phyloP scores from a whole-genome alignment of 2,329 filamentous ascomycete genomes.

The Phoma sp. region DNA sequence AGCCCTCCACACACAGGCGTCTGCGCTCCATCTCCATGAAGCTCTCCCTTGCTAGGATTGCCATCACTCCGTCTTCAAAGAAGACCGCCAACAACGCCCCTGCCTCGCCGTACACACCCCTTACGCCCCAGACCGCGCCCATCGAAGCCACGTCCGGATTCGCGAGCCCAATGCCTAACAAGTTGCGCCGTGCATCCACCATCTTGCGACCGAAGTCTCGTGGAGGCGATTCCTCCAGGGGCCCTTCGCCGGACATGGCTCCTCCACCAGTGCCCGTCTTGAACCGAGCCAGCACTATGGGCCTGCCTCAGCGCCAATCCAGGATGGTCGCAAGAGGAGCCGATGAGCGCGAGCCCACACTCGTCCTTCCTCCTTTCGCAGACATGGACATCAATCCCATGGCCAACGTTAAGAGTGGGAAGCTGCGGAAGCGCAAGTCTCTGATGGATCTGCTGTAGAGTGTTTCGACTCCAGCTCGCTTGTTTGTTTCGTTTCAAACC shows the following conservation, averaged over 20 bases:
- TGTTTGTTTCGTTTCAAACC: conserved; percentile 27
- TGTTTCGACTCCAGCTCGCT: conserved; percentile 19
- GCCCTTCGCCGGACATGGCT: conserved; percentile 31
- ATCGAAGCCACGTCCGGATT: conserved; percentile 29
- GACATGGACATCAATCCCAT: conserved; percentile 23
- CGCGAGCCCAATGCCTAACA: conserved; percentile 26
- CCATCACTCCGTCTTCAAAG: conserved; percentile 44
- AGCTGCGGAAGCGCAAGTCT: conserved; percentile 46
- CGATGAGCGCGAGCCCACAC: conserved; percentile 43
- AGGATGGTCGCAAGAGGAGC: conserved; percentile 45
- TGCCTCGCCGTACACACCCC: conserved; percentile 39
- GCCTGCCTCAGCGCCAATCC: conserved; percentile 22
- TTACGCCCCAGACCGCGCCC: conserved; percentile 44
- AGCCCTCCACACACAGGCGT: conserved; percentile 43
- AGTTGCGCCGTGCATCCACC: conserved; percentile 41
- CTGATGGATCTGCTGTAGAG: conserved; percentile 44
- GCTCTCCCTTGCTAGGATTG: conserved; percentile 47
- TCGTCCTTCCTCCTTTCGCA: conserved; percentile 44
- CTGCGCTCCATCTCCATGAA: conserved; percentile 47
- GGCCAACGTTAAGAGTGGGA: conserved; percentile 33
- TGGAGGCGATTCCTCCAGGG: conserved; percentile 20
- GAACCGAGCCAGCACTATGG: conserved; percentile 20
- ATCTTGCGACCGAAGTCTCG: conserved; percentile 37
- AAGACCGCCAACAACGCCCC: conserved; percentile 36
- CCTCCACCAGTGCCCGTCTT: conserved; percentile 31